A percentile compares a stretch with the other conserved stretches of the same genome.
Evolutionary conservation across 2,329 filamentous ascomycete genomes (phyloP).

Genomic region (Claviceps sp.): DNA sequence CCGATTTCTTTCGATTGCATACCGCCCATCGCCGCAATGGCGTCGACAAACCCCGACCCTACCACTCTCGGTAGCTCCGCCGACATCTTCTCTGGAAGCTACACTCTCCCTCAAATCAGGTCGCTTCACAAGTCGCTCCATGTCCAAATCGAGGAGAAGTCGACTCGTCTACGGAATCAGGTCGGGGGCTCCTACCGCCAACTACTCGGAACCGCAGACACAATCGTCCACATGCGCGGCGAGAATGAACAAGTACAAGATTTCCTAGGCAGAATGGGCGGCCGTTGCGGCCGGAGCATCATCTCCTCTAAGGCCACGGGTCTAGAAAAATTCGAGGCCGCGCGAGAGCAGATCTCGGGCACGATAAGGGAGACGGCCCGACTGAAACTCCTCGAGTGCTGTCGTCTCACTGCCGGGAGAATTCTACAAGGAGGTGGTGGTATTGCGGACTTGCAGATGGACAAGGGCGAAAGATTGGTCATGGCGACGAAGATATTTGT

Average conservation of each 20-base stretch:
- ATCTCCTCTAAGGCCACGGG: conserved; percentile 53
- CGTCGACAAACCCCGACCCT: conserved; percentile 27
- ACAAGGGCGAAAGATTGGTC: conserved; percentile 37
- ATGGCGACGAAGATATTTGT: conserved; percentile 60
- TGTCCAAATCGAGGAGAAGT: conserved; percentile 47
- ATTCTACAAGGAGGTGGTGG: conserved; percentile 29
- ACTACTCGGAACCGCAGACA: conserved; percentile 80
- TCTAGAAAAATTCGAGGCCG: conserved; percentile 31
- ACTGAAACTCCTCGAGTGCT: conserved; percentile 37
- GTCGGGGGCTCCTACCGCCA: conserved; percentile 68
- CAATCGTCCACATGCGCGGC: conserved; percentile 78
- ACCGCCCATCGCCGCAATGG: conserved; percentile 18
- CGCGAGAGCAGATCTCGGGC: conserved; percentile 14
- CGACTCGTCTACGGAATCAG: conserved; percentile 46
- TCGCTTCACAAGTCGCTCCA: conserved; percentile 48
- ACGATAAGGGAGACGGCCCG: conserved; percentile 24
- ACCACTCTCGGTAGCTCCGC: conserved; percentile 34
- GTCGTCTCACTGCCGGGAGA: conserved; percentile 33
- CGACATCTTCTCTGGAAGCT: conserved; percentile 39
- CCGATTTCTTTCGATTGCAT: too few species aligned
- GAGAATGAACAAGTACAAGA: conserved; percentile 65
- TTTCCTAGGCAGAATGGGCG: conserved; percentile 58
- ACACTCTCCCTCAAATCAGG: conserved; percentile 51
- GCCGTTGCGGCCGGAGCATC: conserved; percentile 59
- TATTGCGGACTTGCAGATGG: conserved; percentile 15